Evolutionary conservation across 257 asterid genomes (phyloP), one percentile per base, ranked within the genome.

Genomic region (Jacaranda mimosifolia): DNA sequence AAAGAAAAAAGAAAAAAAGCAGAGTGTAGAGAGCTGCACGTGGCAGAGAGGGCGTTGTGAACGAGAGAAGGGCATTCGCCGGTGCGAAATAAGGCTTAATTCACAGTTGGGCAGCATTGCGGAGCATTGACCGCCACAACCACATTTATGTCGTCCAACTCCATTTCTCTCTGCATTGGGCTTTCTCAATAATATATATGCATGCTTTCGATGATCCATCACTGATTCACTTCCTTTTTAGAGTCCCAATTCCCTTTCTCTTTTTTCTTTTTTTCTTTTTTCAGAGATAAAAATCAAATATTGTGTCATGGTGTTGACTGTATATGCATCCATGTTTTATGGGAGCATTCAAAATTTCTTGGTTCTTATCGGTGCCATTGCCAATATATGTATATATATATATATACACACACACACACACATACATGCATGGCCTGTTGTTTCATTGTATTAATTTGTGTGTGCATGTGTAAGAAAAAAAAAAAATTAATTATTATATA

Each of bases 11-110:
- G 15, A 7, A 42, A 42, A 40, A 21, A 18, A 38, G 7, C 36
- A 35, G 3, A 1, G 46, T 1, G 26, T 13, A 64, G 13, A 35
- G 11, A 6, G 56, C 12, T 26, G 53, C 91, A 85, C 91, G 96
- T 90, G 93, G 90, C 91, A 26, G 39, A n/a, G 39, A 5, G 12
- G 92, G 91, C 92, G 91, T 85, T 57, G 89, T 43, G 87, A 88
- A 90, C 93, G 84, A 86, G 91, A 82, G 84, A 79, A 85, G 73
- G 59, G 73, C 77, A 86, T 88, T 90, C 92, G 91, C 86, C 85
- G 86, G 86, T 75, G 86, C 49, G 76, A 84, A 85, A 80, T 65
- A 52, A 75, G 81, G 80, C 38, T 5, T 6, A 9, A 9, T 72
- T 81, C 88, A 72, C 82, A 78, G 85, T 84, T 86, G 87, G 90